Base-by-base conservation (phyloP, 2,329 filamentous ascomycete species). In the Mycogone perniciosa region DNA sequence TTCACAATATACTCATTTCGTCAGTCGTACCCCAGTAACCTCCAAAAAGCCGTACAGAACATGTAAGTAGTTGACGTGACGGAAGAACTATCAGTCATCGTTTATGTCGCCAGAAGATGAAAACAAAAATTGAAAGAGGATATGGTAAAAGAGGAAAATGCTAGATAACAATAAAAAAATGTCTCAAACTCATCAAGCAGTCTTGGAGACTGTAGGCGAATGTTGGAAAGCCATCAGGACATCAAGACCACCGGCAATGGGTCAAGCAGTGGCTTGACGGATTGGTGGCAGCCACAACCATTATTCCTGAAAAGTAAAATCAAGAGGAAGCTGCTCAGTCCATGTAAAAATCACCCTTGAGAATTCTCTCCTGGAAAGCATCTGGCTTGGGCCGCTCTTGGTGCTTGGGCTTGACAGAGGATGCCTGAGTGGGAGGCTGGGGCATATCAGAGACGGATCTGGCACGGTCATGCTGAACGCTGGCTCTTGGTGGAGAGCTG, bases 341-440 rank as follows among this genome's bases (percentile, higher is more conserved):
- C 90, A 97, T 96, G 74, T 93, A 93, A 63, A 99, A 97, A 64
- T 99, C 93, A 42, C 92, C 93, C 73, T 96, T 93, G 59, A 99
- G 79, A 62, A 99, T 97, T 59, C 95, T 84, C 77, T 99, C 93
- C 70, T 96, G 91, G 73, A 96, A 93, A 56, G 86, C 86, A 72
- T 99, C 93, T 31, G 92, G 91, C 75, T 92, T 95, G 57, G 76
- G 76, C 35, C 77, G 73, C 61, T 76, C 69, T 45, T 69, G 69
- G 10, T 51, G 51, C 58, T 73, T 72, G 45, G 74, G 72, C 63
- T 70, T 73, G 56, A 70, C 65, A 39, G 72, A 60, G 43, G 75
- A 70, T 13, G 74, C 68, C 58, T 82, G 74, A 39, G 69, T 72
- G 13, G 79, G 80, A 38, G 79, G 80, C 33, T 72, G 72, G 1